These are phyloP conservation scores for Plasmodium gallinaceum DNA, from an alignment of 169 alveolate genomes.

Conservation along the genomic window DNA sequence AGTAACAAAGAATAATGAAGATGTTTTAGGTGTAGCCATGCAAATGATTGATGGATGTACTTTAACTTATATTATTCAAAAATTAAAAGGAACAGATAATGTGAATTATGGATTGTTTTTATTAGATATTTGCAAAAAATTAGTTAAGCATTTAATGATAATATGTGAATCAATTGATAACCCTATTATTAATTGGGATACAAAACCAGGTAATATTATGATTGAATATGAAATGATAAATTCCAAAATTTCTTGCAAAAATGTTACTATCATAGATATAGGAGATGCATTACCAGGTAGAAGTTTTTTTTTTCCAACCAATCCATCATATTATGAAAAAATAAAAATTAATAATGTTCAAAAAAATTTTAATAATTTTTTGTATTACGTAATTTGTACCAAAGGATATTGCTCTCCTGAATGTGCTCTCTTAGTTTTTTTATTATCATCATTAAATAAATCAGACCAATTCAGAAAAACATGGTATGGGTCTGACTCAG, in stretches of 20 bases:
- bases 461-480: slow-evolving; percentile 79
- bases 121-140: slow-evolving; percentile 79
- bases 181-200: slow-evolving; percentile 85
- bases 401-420: slow-evolving; percentile 85
- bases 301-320: slow-evolving; percentile 78
- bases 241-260: slow-evolving; percentile 77
- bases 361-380: slow-evolving; percentile 47
- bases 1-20: slow-evolving; percentile 37
- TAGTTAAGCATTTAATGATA: slow-evolving; percentile 77
- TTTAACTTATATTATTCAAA: slow-evolving; percentile 79
- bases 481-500: slow-evolving; percentile 80
- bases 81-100: slow-evolving; percentile 72
- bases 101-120: slow-evolving; percentile 66
- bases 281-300: slow-evolving; percentile 85
- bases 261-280: slow-evolving; percentile 82
- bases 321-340: slow-evolving; percentile 78
- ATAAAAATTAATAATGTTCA: slow-evolving; percentile 51
- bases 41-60: slow-evolving; percentile 84
- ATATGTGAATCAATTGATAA: slow-evolving; percentile 69
- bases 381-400: slow-evolving; percentile 81
- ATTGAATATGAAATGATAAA: slow-evolving; percentile 72
- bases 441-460: slow-evolving; percentile 79
- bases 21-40: slow-evolving; percentile 83
- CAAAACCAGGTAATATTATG: slow-evolving; percentile 84
- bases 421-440: slow-evolving; percentile 82